These are phyloP conservation scores for Corynespora cassiicola DNA, from an alignment of 2,329 filamentous ascomycete species.

Conservation along the genomic window DNA sequence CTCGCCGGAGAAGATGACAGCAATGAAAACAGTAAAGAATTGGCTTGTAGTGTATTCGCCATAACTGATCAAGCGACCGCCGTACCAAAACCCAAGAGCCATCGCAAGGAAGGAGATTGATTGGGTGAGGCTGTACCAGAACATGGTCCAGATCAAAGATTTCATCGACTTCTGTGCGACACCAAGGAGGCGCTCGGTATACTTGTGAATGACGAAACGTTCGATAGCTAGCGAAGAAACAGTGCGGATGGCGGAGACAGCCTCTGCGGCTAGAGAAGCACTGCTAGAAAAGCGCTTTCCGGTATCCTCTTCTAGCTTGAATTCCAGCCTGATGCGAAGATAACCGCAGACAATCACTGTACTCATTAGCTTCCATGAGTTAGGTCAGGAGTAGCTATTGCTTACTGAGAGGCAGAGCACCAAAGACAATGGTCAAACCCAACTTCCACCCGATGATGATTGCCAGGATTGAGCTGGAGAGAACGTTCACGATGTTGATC, in stretches of 20 bases:
- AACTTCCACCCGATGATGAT: constrained; percentile 88
- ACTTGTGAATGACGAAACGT: constrained; percentile 75
- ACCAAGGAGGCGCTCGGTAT: constrained; percentile 65
- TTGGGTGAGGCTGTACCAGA: constrained; percentile 86
- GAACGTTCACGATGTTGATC: constrained; percentile 78
- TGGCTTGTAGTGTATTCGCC: constrained; percentile 73
- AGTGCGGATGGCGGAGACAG: constrained; percentile 90
- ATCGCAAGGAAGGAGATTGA: constrained; percentile 65
- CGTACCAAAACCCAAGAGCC: constrained; percentile 48
- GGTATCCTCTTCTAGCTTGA: constrained; percentile 76
- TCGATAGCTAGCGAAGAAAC: constrained; percentile 91
- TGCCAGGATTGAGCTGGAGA: constrained; percentile 73
- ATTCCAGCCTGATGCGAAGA: constrained; percentile 88
- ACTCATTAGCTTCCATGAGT: too few relatives aligned
- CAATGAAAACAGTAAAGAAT: constrained; percentile 90
- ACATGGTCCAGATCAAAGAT: constrained; percentile 73
- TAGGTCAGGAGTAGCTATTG: too few relatives aligned
- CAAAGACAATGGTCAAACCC: constrained; percentile 77
- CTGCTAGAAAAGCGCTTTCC: constrained; percentile 62
- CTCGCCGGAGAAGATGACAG: constrained; percentile 86
- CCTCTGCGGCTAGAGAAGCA: constrained; percentile 89
- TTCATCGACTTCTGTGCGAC: constrained; percentile 64
- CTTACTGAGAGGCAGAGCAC: constrained; percentile 71
- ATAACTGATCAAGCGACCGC: constrained; percentile 39
- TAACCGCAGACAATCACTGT: constrained; percentile 75